These are phyloP conservation scores for Pluteus cervinus DNA, from an alignment of 768 basidiomycete genomes.

Conservation along the genomic window DNA sequence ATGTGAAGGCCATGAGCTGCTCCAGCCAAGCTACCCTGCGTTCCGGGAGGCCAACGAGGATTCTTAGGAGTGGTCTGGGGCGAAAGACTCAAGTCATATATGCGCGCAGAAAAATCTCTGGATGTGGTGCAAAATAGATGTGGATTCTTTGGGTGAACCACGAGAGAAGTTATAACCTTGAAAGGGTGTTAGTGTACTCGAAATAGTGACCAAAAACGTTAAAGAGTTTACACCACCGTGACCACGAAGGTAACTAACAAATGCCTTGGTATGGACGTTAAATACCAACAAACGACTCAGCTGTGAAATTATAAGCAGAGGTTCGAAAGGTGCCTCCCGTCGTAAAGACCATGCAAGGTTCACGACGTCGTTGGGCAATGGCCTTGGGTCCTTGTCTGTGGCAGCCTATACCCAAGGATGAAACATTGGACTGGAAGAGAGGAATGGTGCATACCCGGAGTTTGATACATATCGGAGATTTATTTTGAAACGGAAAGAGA, in stretches of 20 bases:
- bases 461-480: conserved; percentile 27
- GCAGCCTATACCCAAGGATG: conserved; percentile 8
- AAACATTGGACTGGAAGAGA: too few relatives aligned
- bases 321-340: conserved; percentile 38
- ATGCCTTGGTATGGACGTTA: conserved; percentile 31
- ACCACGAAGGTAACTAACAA: conserved; percentile 51
- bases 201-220: conserved; percentile 1
- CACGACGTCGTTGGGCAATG: conserved; percentile 26
- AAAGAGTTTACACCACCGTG: conserved; percentile 63
- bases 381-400: too few relatives aligned
- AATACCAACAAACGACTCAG: conserved; percentile 52
- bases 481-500: conserved; percentile 28
- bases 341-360: conserved; percentile 57
- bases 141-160: conserved; percentile 52
- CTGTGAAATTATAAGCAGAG: conserved; percentile 52
- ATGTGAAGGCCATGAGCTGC: conserved; percentile 65
- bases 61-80: conserved; percentile 35
- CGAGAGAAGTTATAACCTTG: conserved; percentile 62
- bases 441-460: too few relatives aligned
- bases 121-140: conserved; percentile 68
- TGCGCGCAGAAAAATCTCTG: conserved; percentile 60
- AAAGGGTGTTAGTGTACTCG: not conserved
- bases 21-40: conserved; percentile 48
- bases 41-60: conserved; percentile 52
- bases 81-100: conserved; percentile 54